Percentiles rank a stretch among this genome's conserved stretches.
phyloP scores from a whole-genome alignment of 2,329 filamentous ascomycete species.

The Lecanicillium sp. region DNA sequence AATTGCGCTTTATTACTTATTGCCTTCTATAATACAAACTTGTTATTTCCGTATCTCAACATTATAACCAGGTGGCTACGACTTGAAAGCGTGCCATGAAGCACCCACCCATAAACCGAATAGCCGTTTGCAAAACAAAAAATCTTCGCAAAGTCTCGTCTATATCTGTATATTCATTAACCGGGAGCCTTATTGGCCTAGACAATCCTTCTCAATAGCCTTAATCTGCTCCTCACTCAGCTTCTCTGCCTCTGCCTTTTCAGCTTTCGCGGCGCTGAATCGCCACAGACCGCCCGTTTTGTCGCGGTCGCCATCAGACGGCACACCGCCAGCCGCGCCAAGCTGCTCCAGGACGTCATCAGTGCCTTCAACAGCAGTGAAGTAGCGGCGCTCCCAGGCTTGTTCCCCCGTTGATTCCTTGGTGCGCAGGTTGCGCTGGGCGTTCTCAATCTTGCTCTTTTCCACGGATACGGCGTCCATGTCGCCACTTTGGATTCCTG shows the following conservation, averaged over 20 bases:
- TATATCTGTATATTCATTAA: no score
- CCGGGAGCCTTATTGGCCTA: slow-evolving; percentile 25
- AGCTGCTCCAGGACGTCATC: slow-evolving; percentile 38
- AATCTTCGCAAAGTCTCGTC: no score
- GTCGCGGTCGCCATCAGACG: slow-evolving; percentile 44
- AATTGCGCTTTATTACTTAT: no score
- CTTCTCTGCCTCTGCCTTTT: slow-evolving; percentile 25
- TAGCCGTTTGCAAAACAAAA: no score
- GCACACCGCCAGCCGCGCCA: slow-evolving; percentile 37
- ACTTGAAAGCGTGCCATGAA: no score
- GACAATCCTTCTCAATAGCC: slow-evolving; percentile 36
- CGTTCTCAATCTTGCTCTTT: slow-evolving; percentile 85
- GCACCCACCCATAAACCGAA: no score
- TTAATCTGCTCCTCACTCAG: slow-evolving; percentile 30
- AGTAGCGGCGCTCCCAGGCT: slow-evolving; percentile 80
- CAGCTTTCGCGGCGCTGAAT: slow-evolving; percentile 42
- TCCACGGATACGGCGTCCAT: slow-evolving; percentile 72
- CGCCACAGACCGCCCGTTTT: slow-evolving; percentile 55
- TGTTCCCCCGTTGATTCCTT: slow-evolving; percentile 66
- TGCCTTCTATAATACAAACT: no score
- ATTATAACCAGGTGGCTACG: no score
- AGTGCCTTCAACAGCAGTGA: slow-evolving; percentile 43
- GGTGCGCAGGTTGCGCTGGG: slow-evolving; percentile 66
- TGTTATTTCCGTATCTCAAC: no score
- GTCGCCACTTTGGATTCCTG: slow-evolving; percentile 71